Base-by-base conservation (phyloP, 1,284 basidiomycete species). In the Ceratobasidium theobromae region DNA sequence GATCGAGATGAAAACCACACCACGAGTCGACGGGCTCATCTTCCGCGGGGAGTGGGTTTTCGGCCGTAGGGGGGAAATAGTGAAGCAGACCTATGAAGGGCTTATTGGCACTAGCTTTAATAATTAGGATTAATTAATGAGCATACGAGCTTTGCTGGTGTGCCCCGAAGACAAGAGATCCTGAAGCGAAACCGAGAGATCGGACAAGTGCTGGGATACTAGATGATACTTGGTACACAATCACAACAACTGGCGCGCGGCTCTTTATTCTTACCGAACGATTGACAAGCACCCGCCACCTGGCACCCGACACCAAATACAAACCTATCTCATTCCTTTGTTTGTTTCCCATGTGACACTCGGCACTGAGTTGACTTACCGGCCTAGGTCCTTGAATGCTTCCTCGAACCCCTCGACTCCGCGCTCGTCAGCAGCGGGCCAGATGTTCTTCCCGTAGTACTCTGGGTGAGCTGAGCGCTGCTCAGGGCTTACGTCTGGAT, bases 271-370 rank as follows among this genome's bases (percentile, higher is more conserved):
- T 51, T 72, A 92, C 91, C 89, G 72, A 95, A 95, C 38, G 86
- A 85, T 73, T 97, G 91, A 74, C 94, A 96, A 12, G 93, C 94
- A 14, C 74, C 77, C 0, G 93, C 93, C 25, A 98, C 77, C 68
- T 90, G 79, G 70, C 85, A 82, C 1, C 94, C 95, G 18, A 94
- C 85, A 48, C 86, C 76, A 72, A 91, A 93, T 48, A 96, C 82
- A 67, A 96, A 84, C 58, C 86, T 88, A 48, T 30, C 52, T 57
- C 53, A 27, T 5, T 25, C 25, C n/a, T 43, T 23, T 30, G 46
- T 45, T 45, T 11, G 41, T n/a, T n/a, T 11, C 23, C n/a, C 23
- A 25, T 25, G 6, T 25, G 21, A 25, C 18, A 48, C 40, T 48
- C 53, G 25, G 14, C 28, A 41, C 23, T 45, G 9, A n/a, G 40